Evolutionary conservation across 2,329 filamentous ascomycete genomes (phyloP).

Genomic region (Fusarium annulatum): DNA sequence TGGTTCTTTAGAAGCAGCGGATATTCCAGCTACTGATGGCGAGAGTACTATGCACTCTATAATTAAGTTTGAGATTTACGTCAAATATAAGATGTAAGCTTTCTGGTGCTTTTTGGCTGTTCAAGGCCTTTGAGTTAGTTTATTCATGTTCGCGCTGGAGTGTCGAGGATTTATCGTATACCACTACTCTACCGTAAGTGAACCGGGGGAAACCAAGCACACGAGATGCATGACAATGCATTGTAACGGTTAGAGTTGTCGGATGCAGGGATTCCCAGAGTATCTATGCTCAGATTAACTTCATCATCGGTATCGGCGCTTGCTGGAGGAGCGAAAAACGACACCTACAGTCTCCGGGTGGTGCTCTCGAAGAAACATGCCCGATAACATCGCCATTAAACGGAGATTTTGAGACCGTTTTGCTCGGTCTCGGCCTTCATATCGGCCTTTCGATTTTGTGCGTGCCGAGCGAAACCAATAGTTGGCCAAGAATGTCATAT

Average conservation of each 20-base stretch:
- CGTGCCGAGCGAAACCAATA: not conserved
- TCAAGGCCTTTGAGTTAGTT: no score
- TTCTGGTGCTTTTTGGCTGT: not conserved
- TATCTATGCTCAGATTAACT: not conserved
- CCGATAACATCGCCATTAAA: not conserved
- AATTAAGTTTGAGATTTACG: rapidly evolving
- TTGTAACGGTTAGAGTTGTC: no score
- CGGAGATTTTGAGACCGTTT: not conserved
- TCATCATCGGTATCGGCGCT: not conserved
- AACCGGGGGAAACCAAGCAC: not conserved
- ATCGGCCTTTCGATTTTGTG: not conserved
- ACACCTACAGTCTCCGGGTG: no score
- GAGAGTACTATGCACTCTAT: not conserved
- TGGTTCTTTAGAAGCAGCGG: rapidly evolving
- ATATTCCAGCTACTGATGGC: not conserved
- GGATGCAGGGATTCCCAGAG: not conserved
- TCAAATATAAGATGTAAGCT: rapidly evolving
- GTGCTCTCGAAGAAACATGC: not conserved
- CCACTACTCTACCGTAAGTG: not conserved
- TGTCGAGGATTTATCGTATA: not conserved
- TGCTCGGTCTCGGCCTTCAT: not conserved
- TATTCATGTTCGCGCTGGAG: no score
- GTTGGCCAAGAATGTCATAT: not conserved
- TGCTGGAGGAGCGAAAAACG: not conserved
- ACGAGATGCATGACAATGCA: not conserved